A percentile compares a stretch with the other conserved stretches of the same genome.
Evolutionary conservation across 768 basidiomycete species (phyloP).

Genomic region (Collybia mongolica): DNA sequence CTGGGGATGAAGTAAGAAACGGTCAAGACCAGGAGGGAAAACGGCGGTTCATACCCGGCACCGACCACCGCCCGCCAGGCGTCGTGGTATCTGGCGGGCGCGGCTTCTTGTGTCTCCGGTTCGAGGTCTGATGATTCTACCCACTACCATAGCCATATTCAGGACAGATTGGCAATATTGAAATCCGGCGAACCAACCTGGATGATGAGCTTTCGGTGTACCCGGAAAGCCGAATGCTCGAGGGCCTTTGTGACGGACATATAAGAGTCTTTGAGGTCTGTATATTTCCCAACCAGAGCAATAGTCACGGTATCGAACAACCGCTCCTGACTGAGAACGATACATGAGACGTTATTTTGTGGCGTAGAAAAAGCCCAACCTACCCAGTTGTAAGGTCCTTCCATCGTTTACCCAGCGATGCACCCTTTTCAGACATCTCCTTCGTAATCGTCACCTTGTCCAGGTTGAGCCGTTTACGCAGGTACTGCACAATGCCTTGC

Average conservation of each 20-base stretch:
- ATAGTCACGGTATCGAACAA: conserved; percentile 87
- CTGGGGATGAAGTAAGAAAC: conserved; percentile 34
- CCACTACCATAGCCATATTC: conserved; percentile 56
- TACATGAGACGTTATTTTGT: conserved; percentile 2
- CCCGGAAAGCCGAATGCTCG: conserved; percentile 94
- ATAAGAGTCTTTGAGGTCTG: conserved; percentile 94
- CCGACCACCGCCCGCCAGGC: conserved; percentile 93
- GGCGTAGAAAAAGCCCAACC: conserved; percentile 17
- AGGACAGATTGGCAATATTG: background rate
- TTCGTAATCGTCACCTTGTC: conserved; percentile 50
- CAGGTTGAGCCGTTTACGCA: conserved; percentile 81
- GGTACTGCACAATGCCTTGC: conserved; percentile 88
- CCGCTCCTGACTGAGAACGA: conserved; percentile 76
- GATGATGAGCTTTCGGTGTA: conserved; percentile 79
- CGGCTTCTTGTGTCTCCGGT: conserved; percentile 69
- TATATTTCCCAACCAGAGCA: conserved; percentile 96
- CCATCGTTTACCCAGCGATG: conserved; percentile 73
- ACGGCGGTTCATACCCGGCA: conserved; percentile 59
- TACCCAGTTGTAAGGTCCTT: conserved; percentile 80
- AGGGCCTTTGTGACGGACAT: conserved; percentile 97
- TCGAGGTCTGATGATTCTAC: conserved; percentile 95
- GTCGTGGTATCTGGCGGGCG: conserved; percentile 90
- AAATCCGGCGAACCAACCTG: conserved; percentile 48
- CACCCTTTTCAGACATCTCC: conserved; percentile 60
- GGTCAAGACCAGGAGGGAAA: background rate